Evolutionary conservation across 2,329 filamentous ascomycete species (phyloP), one percentile per base, ranked within the genome.

Genomic region (Chlorencoelia australis): DNA sequence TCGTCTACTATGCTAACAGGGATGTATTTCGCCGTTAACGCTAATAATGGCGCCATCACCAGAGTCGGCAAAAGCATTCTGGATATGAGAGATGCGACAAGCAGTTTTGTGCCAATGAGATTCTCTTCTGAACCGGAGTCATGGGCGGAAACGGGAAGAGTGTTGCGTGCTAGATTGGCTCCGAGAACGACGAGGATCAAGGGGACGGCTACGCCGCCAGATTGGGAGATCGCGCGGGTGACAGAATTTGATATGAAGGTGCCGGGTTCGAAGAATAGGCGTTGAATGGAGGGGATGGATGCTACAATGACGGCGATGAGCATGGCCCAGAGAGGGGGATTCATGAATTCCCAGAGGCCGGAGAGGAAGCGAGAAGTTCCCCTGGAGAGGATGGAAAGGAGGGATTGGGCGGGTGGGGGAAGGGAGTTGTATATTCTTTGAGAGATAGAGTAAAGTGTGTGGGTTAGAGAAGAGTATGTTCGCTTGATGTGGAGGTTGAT

Each of bases 311-410:
- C 79, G n/a, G 91, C 85, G 25, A 79, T 67, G 21, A 96, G 66
- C 91, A 98, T 96, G 19, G 91, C 88, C 87, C 88, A 96, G 17
- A 98, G 76, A 1, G 91, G 91, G 27, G 91, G 89, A 61, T 96
- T 96, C 89, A 98, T 96, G 59, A 95, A 94, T 31, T 83, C 82
- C 82, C 83, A 91, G 9, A 88, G 57, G 35, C 87, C 87, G 32
- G 62, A 62, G 48, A 73, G 61, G 49, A 84, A 79, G 44, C 58
- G 71, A 59, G 49, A 50, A 19, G 63, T 35, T 27, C 58, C 61
- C 20, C 53, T 58, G 29, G 58, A 62, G 13, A 63, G 44, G 16
- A 57, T 62, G 7, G 63, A 59, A 4, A 78, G 51, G 5, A 55
- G 47, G 33, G 61, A 68, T 49, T 79, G 75, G 1, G 73, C 41